These are phyloP conservation scores for Articulospora tetracladia DNA, from an alignment of 495 filamentous ascomycete species.

Conservation along the genomic window DNA sequence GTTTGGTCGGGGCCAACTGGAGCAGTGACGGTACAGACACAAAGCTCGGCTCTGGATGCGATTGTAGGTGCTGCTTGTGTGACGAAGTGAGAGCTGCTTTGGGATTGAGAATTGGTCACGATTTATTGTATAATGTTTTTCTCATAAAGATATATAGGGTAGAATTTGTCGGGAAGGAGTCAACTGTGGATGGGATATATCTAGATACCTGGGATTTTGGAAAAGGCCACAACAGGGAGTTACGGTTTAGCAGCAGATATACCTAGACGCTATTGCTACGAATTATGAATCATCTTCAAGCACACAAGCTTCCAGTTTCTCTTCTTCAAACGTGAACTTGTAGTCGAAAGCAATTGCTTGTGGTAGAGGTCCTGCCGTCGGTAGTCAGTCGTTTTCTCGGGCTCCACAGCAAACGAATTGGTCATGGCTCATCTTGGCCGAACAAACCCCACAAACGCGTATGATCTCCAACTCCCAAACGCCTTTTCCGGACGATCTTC, in stretches of 20 bases:
- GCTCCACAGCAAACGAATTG: too few species aligned
- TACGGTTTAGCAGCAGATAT: neutral
- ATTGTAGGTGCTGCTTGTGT: slow-evolving; percentile 57
- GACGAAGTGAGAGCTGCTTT: neutral
- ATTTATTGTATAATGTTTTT: neutral
- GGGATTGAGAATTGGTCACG: neutral
- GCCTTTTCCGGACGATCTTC: neutral
- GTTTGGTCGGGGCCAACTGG: slow-evolving; percentile 53
- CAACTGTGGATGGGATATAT: too few species aligned
- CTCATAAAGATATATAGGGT: neutral
- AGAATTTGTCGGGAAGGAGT: neutral
- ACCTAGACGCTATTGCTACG: neutral
- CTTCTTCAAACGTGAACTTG: too few species aligned
- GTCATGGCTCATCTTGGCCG: too few species aligned
- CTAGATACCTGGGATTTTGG: neutral
- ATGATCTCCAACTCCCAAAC: neutral
- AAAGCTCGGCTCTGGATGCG: slow-evolving; percentile 64
- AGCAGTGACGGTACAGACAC: slow-evolving; percentile 50
- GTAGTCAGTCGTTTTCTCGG: too few species aligned
- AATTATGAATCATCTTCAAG: neutral
- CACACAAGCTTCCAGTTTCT: too few species aligned
- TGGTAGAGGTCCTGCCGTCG: too few species aligned
- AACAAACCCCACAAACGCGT: neutral
- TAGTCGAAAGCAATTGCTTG: too few species aligned
- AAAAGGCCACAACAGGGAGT: neutral